Evolutionary conservation across 192 early-diverging fungal species (phyloP).

Genomic region (Backusella luteola): DNA sequence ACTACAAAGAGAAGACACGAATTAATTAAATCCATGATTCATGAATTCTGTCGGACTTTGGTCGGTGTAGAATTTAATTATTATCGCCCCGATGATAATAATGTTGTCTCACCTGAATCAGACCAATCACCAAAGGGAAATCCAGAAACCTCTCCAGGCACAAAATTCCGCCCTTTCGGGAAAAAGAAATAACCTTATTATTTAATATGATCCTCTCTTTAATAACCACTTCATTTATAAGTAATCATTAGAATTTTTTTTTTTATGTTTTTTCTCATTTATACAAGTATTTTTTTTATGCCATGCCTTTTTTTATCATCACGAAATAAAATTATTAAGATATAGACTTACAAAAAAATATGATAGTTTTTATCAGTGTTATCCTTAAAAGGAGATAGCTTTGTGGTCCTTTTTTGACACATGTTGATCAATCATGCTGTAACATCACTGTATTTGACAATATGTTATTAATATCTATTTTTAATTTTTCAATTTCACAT

Average conservation of each 20-base stretch:
- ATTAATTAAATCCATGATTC: constrained; percentile 48
- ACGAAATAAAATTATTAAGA: background rate
- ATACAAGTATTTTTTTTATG: background rate
- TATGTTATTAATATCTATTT: background rate
- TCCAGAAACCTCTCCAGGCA: background rate
- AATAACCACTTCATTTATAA: background rate
- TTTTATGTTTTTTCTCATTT: background rate
- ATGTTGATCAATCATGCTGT: background rate
- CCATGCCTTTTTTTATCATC: background rate
- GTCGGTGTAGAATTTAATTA: constrained; percentile 47
- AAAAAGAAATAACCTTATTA: background rate
- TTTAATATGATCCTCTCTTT: background rate
- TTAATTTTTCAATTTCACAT: background rate
- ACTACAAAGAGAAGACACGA: constrained; percentile 42
- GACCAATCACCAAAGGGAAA: background rate
- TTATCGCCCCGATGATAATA: constrained; percentile 22
- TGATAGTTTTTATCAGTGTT: background rate
- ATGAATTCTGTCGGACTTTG: constrained; percentile 49
- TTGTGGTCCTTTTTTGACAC: background rate
- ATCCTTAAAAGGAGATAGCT: background rate
- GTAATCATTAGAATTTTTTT: background rate
- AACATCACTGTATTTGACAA: background rate
- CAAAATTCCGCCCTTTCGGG: constrained; percentile 1
- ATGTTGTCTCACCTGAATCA: background rate
- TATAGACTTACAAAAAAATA: background rate